A percentile compares a stretch with the other conserved stretches of the same genome.
These are phyloP conservation scores for Gymnopus androsaceus DNA, from an alignment of 1,284 basidiomycete genomes.

Conservation along the genomic window DNA sequence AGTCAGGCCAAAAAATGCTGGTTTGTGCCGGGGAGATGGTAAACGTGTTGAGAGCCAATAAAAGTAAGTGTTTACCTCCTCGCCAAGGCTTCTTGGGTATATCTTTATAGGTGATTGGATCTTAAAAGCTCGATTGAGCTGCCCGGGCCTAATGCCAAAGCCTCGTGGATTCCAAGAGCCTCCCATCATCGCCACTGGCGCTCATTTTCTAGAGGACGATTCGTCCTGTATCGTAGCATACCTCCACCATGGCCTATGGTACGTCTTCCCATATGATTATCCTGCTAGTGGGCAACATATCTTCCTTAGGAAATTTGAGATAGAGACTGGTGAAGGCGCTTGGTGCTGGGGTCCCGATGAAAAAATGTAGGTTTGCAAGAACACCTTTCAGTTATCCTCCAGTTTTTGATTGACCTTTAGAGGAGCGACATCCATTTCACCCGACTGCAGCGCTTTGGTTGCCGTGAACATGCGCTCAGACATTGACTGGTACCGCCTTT, in stretches of 20 bases:
- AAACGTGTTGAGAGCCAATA: too few relatives aligned
- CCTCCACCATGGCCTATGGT: constrained; percentile 6
- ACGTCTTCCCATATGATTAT: neutral
- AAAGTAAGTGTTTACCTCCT: too few relatives aligned
- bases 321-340: neutral
- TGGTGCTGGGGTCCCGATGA: neutral
- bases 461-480: neutral
- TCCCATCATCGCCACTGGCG: neutral
- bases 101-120: too few relatives aligned
- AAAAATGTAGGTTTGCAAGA: neutral
- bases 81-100: too few relatives aligned
- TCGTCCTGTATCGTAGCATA: neutral
- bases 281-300: neutral
- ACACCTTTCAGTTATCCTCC: neutral
- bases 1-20: too few relatives aligned
- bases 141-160: too few relatives aligned
- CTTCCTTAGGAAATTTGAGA: neutral
- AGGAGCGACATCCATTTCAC: neutral
- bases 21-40: too few relatives aligned
- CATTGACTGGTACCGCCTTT: neutral
- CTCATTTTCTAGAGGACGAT: neutral
- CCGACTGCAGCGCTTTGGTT: neutral
- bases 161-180: neutral
- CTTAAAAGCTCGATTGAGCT: too few relatives aligned
- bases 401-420: neutral